A percentile compares a stretch with the other conserved stretches of the same genome.
Evolutionary conservation across 2,329 filamentous ascomycete species (phyloP).

Genomic region (Penicillium nordicum): DNA sequence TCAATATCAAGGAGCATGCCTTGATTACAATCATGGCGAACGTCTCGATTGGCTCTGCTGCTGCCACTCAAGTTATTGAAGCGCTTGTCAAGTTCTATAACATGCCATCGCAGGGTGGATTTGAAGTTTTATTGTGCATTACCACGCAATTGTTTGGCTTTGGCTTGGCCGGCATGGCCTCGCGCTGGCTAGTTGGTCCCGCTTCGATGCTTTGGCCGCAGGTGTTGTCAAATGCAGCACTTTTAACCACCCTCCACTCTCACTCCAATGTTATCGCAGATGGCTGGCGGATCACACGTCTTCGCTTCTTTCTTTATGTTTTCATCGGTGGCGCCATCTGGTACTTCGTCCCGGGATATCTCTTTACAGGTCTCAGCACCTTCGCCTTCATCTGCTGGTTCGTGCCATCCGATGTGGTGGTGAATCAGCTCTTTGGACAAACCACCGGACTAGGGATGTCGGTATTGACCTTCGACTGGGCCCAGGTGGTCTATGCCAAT

Average conservation of each 20-base stretch:
- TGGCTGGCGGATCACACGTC: conserved; percentile 42
- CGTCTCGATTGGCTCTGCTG: conserved; percentile 46
- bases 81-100: conserved; percentile 51
- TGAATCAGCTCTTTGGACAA: conserved; percentile 72
- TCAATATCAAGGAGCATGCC: conserved; percentile 43
- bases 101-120: conserved; percentile 57
- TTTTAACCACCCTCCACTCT: conserved; percentile 44
- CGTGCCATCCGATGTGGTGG: conserved; percentile 61
- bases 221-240: conserved; percentile 50
- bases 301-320: conserved; percentile 38
- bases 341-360: conserved; percentile 56
- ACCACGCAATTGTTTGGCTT: conserved; percentile 63
- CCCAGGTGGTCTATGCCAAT: conserved; percentile 65
- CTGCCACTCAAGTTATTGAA: conserved; percentile 39
- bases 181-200: conserved; percentile 57
- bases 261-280: conserved; percentile 35
- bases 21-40: conserved; percentile 48
- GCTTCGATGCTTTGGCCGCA: conserved; percentile 65
- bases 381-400: conserved; percentile 72
- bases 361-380: conserved; percentile 65
- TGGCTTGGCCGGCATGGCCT: conserved; percentile 58
- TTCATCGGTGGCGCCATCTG: conserved; percentile 32
- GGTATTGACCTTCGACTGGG: conserved; percentile 73
- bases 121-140: conserved; percentile 58
- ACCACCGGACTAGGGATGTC: conserved; percentile 64